These are phyloP conservation scores for Thozetella sp. DNA, from an alignment of 495 filamentous ascomycete species.

Conservation along the genomic window DNA sequence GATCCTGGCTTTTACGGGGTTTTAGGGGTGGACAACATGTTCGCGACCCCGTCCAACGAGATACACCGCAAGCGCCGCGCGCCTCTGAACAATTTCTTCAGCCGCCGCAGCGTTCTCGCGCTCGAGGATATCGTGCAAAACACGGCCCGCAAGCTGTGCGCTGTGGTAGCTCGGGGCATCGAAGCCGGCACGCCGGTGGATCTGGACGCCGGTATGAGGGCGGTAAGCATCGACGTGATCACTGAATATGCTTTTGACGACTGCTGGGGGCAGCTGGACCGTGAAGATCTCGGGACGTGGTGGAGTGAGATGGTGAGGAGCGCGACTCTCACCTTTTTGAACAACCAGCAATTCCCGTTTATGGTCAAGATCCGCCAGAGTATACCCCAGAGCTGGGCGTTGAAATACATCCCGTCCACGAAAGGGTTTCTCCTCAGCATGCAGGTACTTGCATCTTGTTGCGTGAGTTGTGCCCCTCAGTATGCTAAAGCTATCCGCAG, in stretches of 20 bases:
- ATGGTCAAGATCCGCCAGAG: conserved; percentile 2
- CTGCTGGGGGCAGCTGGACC: conserved; percentile 25
- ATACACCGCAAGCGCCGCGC: conserved; percentile 32
- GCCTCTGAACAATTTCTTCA: conserved; percentile 41
- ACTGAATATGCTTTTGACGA: conserved; percentile 43
- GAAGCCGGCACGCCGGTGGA: conserved; percentile 10
- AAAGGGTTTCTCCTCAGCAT: conserved; percentile 8
- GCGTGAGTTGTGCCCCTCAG: not conserved
- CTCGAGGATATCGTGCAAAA: conserved; percentile 30
- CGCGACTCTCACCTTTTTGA: conserved; percentile 10
- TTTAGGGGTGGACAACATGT: conserved; percentile 11
- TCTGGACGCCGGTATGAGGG: conserved; percentile 24
- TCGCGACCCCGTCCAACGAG: conserved; percentile 21
- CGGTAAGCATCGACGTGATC: conserved; percentile 44
- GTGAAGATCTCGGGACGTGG: conserved; percentile 10
- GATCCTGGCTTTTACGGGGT: conserved; percentile 18
- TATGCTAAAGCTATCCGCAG: not conserved
- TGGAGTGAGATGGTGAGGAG: conserved; percentile 11
- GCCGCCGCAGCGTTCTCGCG: conserved; percentile 27
- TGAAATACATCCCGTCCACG: conserved; percentile 7
- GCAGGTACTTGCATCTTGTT: not conserved
- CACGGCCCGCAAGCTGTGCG: conserved; percentile 13
- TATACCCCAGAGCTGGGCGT: conserved; percentile 9
- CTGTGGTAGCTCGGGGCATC: conserved; percentile 1
- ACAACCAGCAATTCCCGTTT: conserved; percentile 13